Conservation (phyloP, 257 asterid species). For the Agastache rugosa region DNA sequence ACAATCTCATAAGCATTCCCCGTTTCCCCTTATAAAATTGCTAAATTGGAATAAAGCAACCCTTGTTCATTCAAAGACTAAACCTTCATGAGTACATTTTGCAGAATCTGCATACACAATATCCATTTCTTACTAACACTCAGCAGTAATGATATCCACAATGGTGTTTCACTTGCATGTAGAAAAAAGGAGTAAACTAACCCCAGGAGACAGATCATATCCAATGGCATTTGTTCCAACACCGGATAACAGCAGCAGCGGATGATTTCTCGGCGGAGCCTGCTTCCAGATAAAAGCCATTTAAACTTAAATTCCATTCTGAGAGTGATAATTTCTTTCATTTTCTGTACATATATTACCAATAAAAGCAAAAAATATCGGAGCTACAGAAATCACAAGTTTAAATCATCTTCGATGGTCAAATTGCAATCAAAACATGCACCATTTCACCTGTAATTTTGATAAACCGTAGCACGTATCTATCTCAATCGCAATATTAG, state of each 20-base stretch:
- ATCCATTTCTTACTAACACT: constrained; percentile 2
- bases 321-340: not conserved
- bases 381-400: not conserved
- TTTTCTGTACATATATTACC: not conserved
- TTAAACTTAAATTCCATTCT: constrained; percentile 14
- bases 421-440: constrained; percentile 27
- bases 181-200: constrained; percentile 45
- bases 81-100: constrained; percentile 8
- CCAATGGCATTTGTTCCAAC: constrained; percentile 98
- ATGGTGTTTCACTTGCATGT: not conserved
- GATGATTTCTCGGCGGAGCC: constrained; percentile 92
- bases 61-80: not conserved
- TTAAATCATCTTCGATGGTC: not conserved
- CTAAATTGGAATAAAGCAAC: not conserved
- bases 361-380: constrained; percentile 13
- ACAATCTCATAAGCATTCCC: constrained; percentile 7
- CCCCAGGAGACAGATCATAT: constrained; percentile 97
- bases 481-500: not conserved
- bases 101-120: constrained; percentile 15
- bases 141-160: not conserved
- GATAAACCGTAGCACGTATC: not conserved
- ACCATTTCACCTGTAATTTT: constrained; percentile 1
- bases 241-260: constrained; percentile 87
- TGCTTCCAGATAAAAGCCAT: constrained; percentile 40
- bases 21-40: not conserved